phyloP scores from a whole-genome alignment of 2,329 filamentous ascomycete genomes.

The Dactylellina haptotyla region DNA sequence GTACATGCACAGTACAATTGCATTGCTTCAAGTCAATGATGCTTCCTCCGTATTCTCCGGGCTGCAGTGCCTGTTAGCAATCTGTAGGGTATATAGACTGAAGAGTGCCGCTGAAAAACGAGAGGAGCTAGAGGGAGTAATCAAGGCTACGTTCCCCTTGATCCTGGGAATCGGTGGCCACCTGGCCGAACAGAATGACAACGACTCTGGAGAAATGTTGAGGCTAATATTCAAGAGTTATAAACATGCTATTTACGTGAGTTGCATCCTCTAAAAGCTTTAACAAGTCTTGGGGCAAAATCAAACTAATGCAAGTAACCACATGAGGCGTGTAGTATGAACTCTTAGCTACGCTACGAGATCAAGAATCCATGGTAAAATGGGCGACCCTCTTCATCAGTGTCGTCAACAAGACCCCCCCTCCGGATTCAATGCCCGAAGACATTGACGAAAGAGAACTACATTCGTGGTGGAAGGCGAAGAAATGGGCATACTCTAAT shows the following conservation, averaged over 20 bases:
- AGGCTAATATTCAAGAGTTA: conserved; percentile 94
- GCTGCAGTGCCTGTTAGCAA: conserved; percentile 89
- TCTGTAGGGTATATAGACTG: conserved; percentile 95
- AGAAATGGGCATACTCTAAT: conserved; percentile 99
- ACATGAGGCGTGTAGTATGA: conserved; percentile 73
- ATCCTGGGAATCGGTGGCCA: conserved; percentile 86
- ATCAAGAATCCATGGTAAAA: conserved; percentile 84
- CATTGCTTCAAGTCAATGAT: conserved; percentile 86
- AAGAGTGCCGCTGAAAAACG: conserved; percentile 82
- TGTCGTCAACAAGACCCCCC: conserved; percentile 85
- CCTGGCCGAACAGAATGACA: conserved; percentile 86
- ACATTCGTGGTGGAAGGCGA: conserved; percentile 99
- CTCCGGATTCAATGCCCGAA: conserved; percentile 79
- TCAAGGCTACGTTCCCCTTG: conserved; percentile 88
- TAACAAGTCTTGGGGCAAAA: background rate
- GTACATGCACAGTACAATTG: conserved; percentile 91
- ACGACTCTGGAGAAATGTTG: conserved; percentile 96
- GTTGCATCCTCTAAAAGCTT: conserved; percentile 59
- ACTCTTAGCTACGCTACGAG: conserved; percentile 78
- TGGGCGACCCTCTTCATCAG: conserved; percentile 97
- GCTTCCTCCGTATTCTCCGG: conserved; percentile 89
- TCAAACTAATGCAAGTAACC: background rate
- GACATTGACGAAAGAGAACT: conserved; percentile 85
- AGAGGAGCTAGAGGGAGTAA: conserved; percentile 91
- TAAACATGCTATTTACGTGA: conserved; percentile 96